Evolutionary conservation across 2,329 filamentous ascomycete species (phyloP).

Genomic region (Metarhizium brunneum): DNA sequence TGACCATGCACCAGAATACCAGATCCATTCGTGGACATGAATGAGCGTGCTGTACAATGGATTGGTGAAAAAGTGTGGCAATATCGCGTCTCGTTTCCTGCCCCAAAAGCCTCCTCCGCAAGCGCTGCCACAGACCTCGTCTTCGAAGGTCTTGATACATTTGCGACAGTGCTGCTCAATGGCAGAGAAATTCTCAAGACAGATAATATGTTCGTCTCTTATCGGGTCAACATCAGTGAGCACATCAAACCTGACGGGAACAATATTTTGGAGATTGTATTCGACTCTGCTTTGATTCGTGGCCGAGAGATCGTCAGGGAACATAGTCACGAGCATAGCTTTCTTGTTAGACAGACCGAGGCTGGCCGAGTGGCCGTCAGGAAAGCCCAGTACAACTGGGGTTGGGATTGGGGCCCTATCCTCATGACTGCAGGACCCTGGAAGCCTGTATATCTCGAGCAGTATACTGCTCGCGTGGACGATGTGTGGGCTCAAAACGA

Average conservation of each 20-base stretch:
- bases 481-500: conserved; percentile 42
- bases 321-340: conserved; percentile 28
- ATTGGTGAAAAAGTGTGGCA: no score
- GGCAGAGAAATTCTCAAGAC: conserved; percentile 40
- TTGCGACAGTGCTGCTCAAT: conserved; percentile 49
- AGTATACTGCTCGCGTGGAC: conserved; percentile 47
- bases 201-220: conserved; percentile 56
- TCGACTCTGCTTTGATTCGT: conserved; percentile 44
- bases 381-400: conserved; percentile 60
- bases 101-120: no score
- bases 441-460: conserved; percentile 57
- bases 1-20: no score
- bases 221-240: conserved; percentile 42
- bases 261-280: conserved; percentile 46
- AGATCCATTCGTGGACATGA: no score
- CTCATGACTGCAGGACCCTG: conserved; percentile 56
- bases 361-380: conserved; percentile 12
- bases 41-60: no score
- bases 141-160: conserved; percentile 57
- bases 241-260: conserved; percentile 20
- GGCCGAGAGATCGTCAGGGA: conserved; percentile 27
- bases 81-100: no score
- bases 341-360: conserved; percentile 40
- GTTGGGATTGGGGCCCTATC: conserved; percentile 63
- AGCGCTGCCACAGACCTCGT: no score